These are phyloP conservation scores for Trichoderma asperelloides DNA, from an alignment of 495 filamentous ascomycete species.

Conservation along the genomic window DNA sequence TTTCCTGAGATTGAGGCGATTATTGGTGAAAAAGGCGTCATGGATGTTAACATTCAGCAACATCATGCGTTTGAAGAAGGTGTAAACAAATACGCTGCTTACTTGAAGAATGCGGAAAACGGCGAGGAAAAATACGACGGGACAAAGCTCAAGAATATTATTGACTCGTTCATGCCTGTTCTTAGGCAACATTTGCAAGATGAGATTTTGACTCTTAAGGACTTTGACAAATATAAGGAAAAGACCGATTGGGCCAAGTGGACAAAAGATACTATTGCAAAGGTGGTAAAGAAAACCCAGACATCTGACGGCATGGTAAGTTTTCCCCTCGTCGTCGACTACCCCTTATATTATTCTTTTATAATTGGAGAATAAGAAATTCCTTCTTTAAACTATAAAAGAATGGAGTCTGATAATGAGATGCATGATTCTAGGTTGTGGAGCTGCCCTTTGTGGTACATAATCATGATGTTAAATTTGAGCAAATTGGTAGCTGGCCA, in stretches of 20 bases:
- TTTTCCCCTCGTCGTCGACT: background rate
- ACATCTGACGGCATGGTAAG: background rate
- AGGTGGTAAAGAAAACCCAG: slow-evolving; percentile 9
- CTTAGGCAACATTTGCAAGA: slow-evolving; percentile 32
- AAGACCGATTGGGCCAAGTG: slow-evolving; percentile 19
- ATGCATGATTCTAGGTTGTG: slow-evolving; percentile 9
- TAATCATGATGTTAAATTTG: slow-evolving; percentile 32
- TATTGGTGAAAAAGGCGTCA: slow-evolving; percentile 14
- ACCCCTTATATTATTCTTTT: background rate
- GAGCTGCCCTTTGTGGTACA: slow-evolving; percentile 13
- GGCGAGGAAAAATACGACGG: slow-evolving; percentile 19
- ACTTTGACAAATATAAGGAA: slow-evolving; percentile 19
- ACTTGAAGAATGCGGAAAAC: slow-evolving; percentile 13
- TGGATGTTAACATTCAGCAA: slow-evolving; percentile 25
- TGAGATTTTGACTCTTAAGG: slow-evolving; percentile 27
- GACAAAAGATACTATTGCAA: slow-evolving; percentile 15
- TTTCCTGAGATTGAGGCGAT: slow-evolving; percentile 21
- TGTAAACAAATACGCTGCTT: slow-evolving; percentile 18
- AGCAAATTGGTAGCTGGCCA: slow-evolving; percentile 28
- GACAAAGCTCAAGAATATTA: slow-evolving; percentile 22
- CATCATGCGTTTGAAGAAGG: slow-evolving; percentile 28
- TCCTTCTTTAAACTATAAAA: background rate
- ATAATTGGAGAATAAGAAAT: background rate
- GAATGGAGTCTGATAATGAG: background rate
- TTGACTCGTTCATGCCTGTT: slow-evolving; percentile 31